These are phyloP conservation scores for Saussurea involucrata DNA, from an alignment of 129 eudicot genomes.

Conservation along the genomic window DNA sequence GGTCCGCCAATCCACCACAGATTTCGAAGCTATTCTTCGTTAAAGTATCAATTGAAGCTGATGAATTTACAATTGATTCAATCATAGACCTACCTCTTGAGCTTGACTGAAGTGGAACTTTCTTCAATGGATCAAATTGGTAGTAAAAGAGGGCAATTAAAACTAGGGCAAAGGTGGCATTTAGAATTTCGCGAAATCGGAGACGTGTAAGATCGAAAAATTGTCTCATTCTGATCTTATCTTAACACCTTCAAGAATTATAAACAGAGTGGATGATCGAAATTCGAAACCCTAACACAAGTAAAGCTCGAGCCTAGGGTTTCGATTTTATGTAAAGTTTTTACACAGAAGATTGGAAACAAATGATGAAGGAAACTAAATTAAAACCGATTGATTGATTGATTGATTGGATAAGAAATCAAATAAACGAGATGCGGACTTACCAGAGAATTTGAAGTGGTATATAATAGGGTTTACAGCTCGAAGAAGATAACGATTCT, in stretches of 20 bases:
- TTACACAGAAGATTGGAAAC: not conserved
- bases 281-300: slow-evolving; percentile 33
- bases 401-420: not conserved
- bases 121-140: slow-evolving; percentile 32
- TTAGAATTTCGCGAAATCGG: slow-evolving; percentile 41
- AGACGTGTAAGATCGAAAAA: slow-evolving; percentile 11
- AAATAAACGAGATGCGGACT: slow-evolving; percentile 1
- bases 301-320: slow-evolving; percentile 32
- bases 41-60: slow-evolving; percentile 16
- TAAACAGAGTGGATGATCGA: slow-evolving; percentile 17
- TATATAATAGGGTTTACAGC: slow-evolving; percentile 14
- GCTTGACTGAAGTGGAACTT: slow-evolving; percentile 20
- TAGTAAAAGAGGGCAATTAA: slow-evolving; percentile 45
- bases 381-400: not conserved
- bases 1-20: slow-evolving; percentile 54
- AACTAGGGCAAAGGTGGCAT: slow-evolving; percentile 45
- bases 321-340: slow-evolving; percentile 13
- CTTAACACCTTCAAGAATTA: not conserved
- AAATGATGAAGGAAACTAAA: not conserved
- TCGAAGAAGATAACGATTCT: slow-evolving; percentile 3
- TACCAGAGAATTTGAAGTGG: slow-evolving; percentile 21
- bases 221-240: slow-evolving; percentile 34
- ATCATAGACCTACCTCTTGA: slow-evolving; percentile 42
- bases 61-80: slow-evolving; percentile 44
- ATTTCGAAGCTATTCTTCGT: slow-evolving; percentile 13